phyloP scores from a whole-genome alignment of 129 eudicot species.

The Rutidosis leptorrhynchoides region DNA sequence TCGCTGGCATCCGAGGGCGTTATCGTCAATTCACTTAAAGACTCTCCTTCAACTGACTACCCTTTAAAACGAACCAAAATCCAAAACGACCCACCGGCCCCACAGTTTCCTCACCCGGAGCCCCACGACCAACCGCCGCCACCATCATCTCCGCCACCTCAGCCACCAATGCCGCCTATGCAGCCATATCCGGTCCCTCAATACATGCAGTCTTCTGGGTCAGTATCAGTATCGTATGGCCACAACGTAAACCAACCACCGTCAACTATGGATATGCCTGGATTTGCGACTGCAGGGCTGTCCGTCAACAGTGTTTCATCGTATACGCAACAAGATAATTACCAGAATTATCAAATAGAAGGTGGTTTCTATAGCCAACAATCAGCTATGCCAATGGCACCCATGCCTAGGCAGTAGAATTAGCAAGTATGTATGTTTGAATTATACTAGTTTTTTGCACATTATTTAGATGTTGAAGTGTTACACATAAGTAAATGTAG shows the following conservation, averaged over 20 bases:
- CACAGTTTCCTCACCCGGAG: slow-evolving; percentile 39
- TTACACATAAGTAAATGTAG: slow-evolving; percentile 24
- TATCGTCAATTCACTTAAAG: slow-evolving; percentile 44
- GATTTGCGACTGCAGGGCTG: slow-evolving; percentile 41
- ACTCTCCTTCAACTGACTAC: slow-evolving; percentile 44
- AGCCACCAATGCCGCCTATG: slow-evolving; percentile 71
- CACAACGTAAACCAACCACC: slow-evolving; percentile 50
- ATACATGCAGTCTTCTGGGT: slow-evolving; percentile 52
- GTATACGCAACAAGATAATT: slow-evolving; percentile 43
- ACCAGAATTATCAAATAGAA: slow-evolving; percentile 65
- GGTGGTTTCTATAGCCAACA: slow-evolving; percentile 68
- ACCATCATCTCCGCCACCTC: slow-evolving; percentile 68
- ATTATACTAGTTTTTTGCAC: slow-evolving; percentile 29
- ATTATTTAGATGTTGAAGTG: slow-evolving; percentile 34
- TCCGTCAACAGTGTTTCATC: slow-evolving; percentile 42
- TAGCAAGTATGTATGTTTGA: slow-evolving; percentile 8
- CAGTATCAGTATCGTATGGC: slow-evolving; percentile 38
- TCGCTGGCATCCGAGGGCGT: slow-evolving; percentile 84
- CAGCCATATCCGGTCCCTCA: slow-evolving; percentile 56
- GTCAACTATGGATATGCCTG: slow-evolving; percentile 34
- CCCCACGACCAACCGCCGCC: slow-evolving; percentile 51
- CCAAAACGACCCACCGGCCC: slow-evolving; percentile 44
- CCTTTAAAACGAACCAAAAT: slow-evolving; percentile 59
- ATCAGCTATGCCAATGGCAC: slow-evolving; percentile 68
- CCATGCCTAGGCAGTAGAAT: slow-evolving; percentile 55